Percentiles rank a stretch among this genome's conserved stretches.
These are phyloP conservation scores for Metarhizium robertsii DNA, from an alignment of 2,329 filamentous ascomycete species.

Conservation along the genomic window DNA sequence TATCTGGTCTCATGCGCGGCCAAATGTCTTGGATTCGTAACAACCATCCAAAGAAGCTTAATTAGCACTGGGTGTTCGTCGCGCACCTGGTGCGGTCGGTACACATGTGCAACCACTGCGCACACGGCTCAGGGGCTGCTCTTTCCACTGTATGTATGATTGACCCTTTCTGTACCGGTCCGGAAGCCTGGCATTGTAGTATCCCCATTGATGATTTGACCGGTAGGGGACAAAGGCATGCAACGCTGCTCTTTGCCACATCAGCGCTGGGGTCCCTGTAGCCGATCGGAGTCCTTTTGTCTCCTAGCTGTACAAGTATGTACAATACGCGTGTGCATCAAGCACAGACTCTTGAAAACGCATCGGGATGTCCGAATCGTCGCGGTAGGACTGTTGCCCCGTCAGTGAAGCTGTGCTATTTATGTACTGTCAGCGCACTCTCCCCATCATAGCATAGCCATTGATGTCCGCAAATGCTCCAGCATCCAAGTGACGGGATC, in stretches of 20 bases:
- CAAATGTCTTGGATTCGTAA: conserved; percentile 1
- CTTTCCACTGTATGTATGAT: not conserved
- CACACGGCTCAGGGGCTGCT: not conserved
- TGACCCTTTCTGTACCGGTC: not conserved
- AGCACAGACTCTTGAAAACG: not conserved
- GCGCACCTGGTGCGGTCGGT: not conserved
- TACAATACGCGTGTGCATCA: too few relatives aligned
- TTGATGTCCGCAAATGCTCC: too few relatives aligned
- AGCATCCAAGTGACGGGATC: too few relatives aligned
- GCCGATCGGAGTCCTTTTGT: not conserved
- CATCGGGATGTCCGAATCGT: not conserved
- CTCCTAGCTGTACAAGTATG: not conserved
- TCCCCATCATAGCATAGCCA: too few relatives aligned
- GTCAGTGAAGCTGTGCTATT: too few relatives aligned
- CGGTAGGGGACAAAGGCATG: not conserved
- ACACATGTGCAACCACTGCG: not conserved
- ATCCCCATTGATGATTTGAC: not conserved
- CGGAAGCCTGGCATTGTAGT: not conserved
- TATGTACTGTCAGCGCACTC: too few relatives aligned
- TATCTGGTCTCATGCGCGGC: not conserved
- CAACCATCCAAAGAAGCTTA: not conserved
- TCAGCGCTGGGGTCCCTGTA: not conserved
- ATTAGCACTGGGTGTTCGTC: not conserved
- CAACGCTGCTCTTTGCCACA: not conserved
- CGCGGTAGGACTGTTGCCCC: too few relatives aligned